Evolutionary conservation across 805 yeast species (phyloP), one percentile per base, ranked within the genome.

Genomic region (Wickerhamomyces bisporus): DNA sequence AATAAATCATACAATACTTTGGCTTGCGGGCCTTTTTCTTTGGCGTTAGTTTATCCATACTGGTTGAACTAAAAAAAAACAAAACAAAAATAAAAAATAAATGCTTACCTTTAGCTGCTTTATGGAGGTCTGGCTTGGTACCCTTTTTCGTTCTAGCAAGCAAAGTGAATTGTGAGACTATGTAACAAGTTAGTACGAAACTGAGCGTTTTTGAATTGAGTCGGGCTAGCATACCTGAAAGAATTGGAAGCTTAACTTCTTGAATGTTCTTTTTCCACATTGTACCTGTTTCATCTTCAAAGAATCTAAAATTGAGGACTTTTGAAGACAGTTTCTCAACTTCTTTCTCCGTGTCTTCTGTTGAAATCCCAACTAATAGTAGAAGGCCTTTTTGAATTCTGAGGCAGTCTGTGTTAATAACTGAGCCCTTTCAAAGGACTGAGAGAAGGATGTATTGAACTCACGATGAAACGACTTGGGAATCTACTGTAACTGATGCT

Each of bases 51-150:
- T n/a, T n/a, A n/a, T n/a, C n/a, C n/a, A n/a, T n/a, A n/a, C n/a
- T n/a, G n/a, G n/a, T n/a, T n/a, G n/a, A n/a, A n/a, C n/a, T n/a
- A n/a, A n/a, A n/a, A n/a, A n/a, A n/a, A n/a, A n/a, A n/a, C n/a
- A n/a, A n/a, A n/a, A n/a, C n/a, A n/a, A n/a, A n/a, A n/a, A n/a
- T n/a, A 16, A n/a, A 15, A 14, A 27, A 7, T 56, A 48, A 4
- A 6, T 55, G 54, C 37, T 61, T 70, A 15, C 96, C 96, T 60
- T 82, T 86, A 41, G 89, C 95, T 0, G 98, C 98, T 42, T 68
- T 67, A 55, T 91, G 98, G 60, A 93, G 87, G 55, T 93, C 96
- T 0, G 98, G 98, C 55, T 91, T 91, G 1, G 96, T 73, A 11
- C 97, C 98, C 58, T 93, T 93, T 48, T 78, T 83, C 16, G 93